Base-by-base conservation (phyloP, 768 basidiomycete genomes). In the Auriscalpium microsporum region DNA sequence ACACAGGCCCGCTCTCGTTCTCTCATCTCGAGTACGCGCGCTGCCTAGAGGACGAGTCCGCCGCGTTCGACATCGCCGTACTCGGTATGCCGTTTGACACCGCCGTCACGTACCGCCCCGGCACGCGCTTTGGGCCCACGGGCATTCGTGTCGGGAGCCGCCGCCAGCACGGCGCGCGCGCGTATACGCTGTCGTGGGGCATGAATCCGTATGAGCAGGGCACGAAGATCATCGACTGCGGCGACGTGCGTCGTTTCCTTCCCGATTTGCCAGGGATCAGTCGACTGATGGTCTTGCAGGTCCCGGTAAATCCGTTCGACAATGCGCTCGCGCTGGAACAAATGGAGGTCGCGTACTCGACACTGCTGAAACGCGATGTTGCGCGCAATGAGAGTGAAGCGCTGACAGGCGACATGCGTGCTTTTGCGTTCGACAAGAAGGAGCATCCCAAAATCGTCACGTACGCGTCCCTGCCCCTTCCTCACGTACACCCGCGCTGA, bases 61-160 rank as follows among this genome's bases (percentile, higher is more conserved):
- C 70, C 13, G 61, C 62, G 3, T 87, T 87, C 62, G 88, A 94
- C 67, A 82, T 94, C 52, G 90, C 87, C 1, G 67, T 94, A 38
- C 69, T 94, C 6, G 91, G 88, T 8, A 81, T 88, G 73, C 87
- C 87, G 0, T 89, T 90, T 62, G 86, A 90, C 62, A 90, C 87
- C 0, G 77, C 73, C 61, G 76, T 70, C 34, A 65, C 73, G 1
- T 78, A 73, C 63, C 70, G 76, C 5, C 71, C 74, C 1, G 91
- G 90, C 5, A 91, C 91, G 11, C 81, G 92, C 9, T 94, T 94
- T 71, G 92, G 92, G 8, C 91, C 91, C 1, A 82, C 81, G 65
- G 92, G 84, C 9, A 90, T 94, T 60, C 82, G 93, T 45, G 84
- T 84, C 4, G 89, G 89, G 3, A 86, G 85, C 64, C 75, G 87